phyloP scores from a whole-genome alignment of 129 eudicot genomes.

The Scalesia atractyloides region DNA sequence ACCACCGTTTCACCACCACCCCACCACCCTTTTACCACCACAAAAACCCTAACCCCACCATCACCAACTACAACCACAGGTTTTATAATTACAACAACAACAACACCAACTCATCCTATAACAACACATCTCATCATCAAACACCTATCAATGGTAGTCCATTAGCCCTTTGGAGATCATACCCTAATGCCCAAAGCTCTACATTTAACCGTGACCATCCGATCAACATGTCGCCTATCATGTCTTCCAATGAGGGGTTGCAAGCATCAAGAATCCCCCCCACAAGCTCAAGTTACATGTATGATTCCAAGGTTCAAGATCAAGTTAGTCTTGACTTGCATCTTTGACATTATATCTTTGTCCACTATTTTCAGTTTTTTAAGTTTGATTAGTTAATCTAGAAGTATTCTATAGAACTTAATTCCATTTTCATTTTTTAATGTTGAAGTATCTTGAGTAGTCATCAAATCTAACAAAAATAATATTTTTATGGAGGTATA shows the following conservation, averaged over 20 bases:
- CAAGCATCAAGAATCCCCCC: constrained; percentile 26
- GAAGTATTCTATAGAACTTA: constrained; percentile 27
- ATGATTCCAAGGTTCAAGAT: constrained; percentile 60
- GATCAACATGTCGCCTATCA: constrained; percentile 19
- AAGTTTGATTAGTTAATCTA: constrained; percentile 17
- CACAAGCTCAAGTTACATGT: constrained; percentile 40
- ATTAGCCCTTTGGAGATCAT: constrained; percentile 56
- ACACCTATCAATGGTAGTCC: constrained; percentile 78
- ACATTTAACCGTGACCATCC: constrained; percentile 38
- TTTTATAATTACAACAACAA: constrained; percentile 20
- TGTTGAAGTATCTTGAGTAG: constrained; percentile 28
- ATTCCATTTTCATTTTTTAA: constrained; percentile 3
- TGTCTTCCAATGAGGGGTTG: constrained; percentile 20
- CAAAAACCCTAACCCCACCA: constrained; percentile 34
- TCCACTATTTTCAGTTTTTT: constrained; percentile 20
- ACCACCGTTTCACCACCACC: constrained; percentile 41
- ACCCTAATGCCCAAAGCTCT: constrained; percentile 44
- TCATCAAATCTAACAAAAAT: constrained; percentile 32
- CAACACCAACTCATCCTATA: constrained; percentile 24
- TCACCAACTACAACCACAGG: constrained; percentile 27
- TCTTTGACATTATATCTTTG: constrained; percentile 41
- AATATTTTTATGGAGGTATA: neutral
- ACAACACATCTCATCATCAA: constrained; percentile 25
- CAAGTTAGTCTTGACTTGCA: constrained; percentile 96
- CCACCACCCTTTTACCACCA: constrained; percentile 44